Base-by-base conservation (phyloP, 75 land plant genomes). In the Sequoia sempervirens region DNA sequence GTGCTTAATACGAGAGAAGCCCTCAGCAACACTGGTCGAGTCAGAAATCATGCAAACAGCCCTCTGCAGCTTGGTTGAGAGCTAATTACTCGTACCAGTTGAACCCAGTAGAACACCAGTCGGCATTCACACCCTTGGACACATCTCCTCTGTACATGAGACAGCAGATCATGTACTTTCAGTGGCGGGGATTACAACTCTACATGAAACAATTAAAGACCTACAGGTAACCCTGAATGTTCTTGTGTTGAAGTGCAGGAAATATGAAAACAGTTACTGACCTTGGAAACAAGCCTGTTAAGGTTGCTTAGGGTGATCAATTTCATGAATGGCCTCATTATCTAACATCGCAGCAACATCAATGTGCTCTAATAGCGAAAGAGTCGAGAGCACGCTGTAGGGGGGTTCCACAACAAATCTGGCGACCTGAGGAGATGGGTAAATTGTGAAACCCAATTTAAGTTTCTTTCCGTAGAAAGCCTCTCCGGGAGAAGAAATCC, bases 401-500 rank as follows among this genome's bases (percentile, higher is more conserved):
- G 84, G 85, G 23, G 91, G 89, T 84, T 87, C 89, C 4, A 90
- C 89, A 4, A 90, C 93, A 10, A 88, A 85, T 36, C 91, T 92
- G 28, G 93, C 89, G 12, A 92, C 88, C 87, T 90, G 89, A 66
- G 92, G 92, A 5, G 92, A 92, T 1, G 94, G 94, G 68, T 92
- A 92, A 69, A 92, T 89, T 13, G 94, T 92, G 86, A 92, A 92
- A 5, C 89, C 94, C 64, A 89, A 88, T 87, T 90, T 88, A 13
- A 84, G 83, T 56, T 84, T 87, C 80, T 84, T 87, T 1, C 87
- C 88, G 89, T 91, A 13, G 93, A 93, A 10, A 93, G 91, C 61
- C 94, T 83, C 86, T 93, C 94, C 64, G 91, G 91, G 5, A 91
- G 90, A 58, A 93, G 84, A 79, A 91, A 89, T 14, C 93, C 93